Conservation (phyloP, 148 eudicot species). For the Beta vulgaris region DNA sequence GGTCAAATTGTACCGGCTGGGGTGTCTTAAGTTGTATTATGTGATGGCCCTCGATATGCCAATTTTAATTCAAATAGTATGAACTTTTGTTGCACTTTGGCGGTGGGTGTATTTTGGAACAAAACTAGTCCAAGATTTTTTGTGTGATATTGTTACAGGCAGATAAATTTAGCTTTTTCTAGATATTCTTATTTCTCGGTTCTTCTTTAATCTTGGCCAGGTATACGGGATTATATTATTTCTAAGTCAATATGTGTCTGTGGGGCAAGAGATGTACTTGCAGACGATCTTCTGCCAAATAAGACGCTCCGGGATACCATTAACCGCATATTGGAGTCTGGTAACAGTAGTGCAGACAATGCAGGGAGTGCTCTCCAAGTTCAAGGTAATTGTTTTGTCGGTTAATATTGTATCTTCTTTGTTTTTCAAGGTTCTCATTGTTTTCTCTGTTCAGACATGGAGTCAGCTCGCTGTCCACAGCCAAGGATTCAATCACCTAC, state of each 20-base stretch:
- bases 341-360: constrained; percentile 73
- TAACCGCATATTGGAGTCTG: constrained; percentile 73
- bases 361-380: constrained; percentile 67
- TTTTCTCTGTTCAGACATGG: constrained; percentile 51
- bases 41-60: constrained; percentile 17
- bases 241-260: constrained; percentile 79
- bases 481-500: constrained; percentile 68
- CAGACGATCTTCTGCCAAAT: constrained; percentile 87
- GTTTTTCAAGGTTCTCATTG: background rate
- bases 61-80: background rate
- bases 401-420: background rate
- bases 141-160: background rate
- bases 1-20: background rate
- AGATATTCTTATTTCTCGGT: background rate
- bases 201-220: constrained; percentile 38
- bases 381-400: constrained; percentile 46
- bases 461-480: constrained; percentile 59
- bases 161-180: background rate
- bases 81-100: background rate
- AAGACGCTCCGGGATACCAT: constrained; percentile 84
- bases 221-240: constrained; percentile 80
- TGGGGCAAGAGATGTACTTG: constrained; percentile 77
- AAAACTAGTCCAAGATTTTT: background rate
- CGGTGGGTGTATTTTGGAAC: background rate
- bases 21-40: background rate